Conservation (phyloP, 169 alveolate genomes). For the Plasmodium gonderi region DNA sequence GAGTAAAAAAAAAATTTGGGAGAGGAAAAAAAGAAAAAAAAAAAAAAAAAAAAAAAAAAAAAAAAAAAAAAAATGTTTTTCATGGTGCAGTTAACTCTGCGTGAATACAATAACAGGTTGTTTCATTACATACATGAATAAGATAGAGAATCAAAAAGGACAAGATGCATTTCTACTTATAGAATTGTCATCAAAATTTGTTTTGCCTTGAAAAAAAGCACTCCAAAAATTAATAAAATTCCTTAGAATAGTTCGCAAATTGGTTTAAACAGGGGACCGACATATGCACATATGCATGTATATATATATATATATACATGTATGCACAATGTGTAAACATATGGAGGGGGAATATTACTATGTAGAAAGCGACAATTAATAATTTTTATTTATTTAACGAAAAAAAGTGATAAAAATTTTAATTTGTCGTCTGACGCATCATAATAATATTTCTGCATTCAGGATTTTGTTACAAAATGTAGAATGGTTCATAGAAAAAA, state of each 20-base stretch:
- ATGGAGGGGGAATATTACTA: neutral
- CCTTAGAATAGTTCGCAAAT: slow-evolving; percentile 23
- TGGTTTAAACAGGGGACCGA: neutral
- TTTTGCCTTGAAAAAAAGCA: slow-evolving; percentile 37
- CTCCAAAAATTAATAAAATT: neutral
- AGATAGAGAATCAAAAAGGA: slow-evolving; percentile 28
- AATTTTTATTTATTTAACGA: neutral
- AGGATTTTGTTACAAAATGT: neutral
- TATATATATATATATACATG: too few species aligned
- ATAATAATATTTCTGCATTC: neutral
- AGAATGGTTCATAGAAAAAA: neutral
- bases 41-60: too few species aligned
- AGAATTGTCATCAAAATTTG: slow-evolving; percentile 41
- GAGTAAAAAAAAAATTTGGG: too few species aligned
- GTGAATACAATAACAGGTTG: slow-evolving; percentile 74
- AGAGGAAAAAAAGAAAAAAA: too few species aligned
- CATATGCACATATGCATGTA: too few species aligned
- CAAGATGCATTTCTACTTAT: neutral
- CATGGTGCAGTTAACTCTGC: slow-evolving; percentile 73
- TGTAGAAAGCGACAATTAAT: neutral
- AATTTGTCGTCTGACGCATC: neutral
- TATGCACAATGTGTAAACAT: neutral
- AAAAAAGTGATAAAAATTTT: neutral
- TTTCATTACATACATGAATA: slow-evolving; percentile 54
- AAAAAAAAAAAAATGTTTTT: slow-evolving; percentile 13